A percentile compares a stretch with the other conserved stretches of the same genome.
Conservation (phyloP, 179 eudicot species). For the Gypsophila paniculata region DNA sequence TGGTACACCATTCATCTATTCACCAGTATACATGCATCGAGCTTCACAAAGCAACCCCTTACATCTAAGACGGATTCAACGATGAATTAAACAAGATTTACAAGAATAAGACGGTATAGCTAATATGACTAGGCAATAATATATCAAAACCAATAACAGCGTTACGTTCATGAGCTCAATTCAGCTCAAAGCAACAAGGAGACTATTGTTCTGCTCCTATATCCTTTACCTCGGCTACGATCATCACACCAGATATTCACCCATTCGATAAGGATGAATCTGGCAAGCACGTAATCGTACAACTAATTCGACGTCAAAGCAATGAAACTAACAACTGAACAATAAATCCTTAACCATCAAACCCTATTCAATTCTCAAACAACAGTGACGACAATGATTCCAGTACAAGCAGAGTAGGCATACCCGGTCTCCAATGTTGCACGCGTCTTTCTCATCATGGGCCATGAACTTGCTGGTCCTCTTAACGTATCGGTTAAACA, state of each 20-base stretch:
- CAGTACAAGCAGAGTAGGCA: conserved; percentile 2
- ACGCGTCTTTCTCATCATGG: conserved; percentile 69
- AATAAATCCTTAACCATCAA: no score
- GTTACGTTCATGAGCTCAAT: neutral
- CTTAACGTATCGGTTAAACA: conserved; percentile 65
- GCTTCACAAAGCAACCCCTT: neutral
- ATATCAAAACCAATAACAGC: neutral
- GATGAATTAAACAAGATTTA: neutral
- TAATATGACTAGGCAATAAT: neutral
- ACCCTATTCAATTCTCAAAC: neutral
- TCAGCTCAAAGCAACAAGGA: neutral
- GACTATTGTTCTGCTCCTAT: neutral
- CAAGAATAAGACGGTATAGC: neutral
- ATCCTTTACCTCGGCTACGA: no score
- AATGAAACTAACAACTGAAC: no score
- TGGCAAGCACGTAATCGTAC: neutral
- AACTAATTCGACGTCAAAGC: neutral
- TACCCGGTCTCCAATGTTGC: conserved; percentile 87
- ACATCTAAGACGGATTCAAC: neutral
- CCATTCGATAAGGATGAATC: no score
- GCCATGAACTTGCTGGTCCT: conserved; percentile 92
- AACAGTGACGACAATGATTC: no score
- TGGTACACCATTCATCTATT: conserved; percentile 4
- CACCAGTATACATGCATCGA: neutral
- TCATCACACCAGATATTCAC: neutral